Percentiles rank a stretch among this genome's conserved stretches.
These are phyloP conservation scores for Omphalotus olearius DNA, from an alignment of 1,284 basidiomycete species.

Conservation along the genomic window DNA sequence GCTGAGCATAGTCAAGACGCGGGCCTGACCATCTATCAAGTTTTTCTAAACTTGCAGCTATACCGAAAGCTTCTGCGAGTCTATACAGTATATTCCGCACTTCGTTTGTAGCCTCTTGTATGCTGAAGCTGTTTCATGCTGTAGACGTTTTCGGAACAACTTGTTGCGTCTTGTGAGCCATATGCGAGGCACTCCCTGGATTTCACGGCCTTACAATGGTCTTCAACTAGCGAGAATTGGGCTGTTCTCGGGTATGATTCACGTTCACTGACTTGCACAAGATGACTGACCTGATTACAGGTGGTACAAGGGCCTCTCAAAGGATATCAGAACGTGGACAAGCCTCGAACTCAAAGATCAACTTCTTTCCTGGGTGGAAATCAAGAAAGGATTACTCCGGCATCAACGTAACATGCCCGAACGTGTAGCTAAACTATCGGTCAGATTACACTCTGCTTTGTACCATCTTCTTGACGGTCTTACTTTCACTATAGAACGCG, in stretches of 20 bases:
- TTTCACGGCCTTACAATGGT: neutral
- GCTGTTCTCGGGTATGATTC: neutral
- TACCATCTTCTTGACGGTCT: neutral
- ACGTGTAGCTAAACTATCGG: neutral
- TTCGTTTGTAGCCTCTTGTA: too few species aligned
- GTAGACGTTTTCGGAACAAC: neutral
- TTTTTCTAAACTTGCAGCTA: neutral
- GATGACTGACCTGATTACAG: neutral
- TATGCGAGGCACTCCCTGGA: neutral
- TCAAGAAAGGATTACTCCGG: neutral
- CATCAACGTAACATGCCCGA: neutral
- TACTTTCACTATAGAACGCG: neutral
- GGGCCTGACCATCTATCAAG: neutral
- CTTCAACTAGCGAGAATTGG: neutral
- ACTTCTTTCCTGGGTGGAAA: neutral
- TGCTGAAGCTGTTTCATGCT: too few species aligned
- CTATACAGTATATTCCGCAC: neutral
- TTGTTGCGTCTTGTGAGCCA: neutral
- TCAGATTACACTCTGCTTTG: neutral
- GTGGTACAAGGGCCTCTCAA: neutral
- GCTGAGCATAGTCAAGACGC: neutral
- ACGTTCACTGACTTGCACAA: neutral
- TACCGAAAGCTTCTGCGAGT: neutral
- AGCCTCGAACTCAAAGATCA: neutral
- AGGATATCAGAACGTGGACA: neutral